Percentiles rank a stretch among this genome's conserved stretches.
Evolutionary conservation across 371 early-diverging fungal species (phyloP).

Genomic region (Mortierella sp.): DNA sequence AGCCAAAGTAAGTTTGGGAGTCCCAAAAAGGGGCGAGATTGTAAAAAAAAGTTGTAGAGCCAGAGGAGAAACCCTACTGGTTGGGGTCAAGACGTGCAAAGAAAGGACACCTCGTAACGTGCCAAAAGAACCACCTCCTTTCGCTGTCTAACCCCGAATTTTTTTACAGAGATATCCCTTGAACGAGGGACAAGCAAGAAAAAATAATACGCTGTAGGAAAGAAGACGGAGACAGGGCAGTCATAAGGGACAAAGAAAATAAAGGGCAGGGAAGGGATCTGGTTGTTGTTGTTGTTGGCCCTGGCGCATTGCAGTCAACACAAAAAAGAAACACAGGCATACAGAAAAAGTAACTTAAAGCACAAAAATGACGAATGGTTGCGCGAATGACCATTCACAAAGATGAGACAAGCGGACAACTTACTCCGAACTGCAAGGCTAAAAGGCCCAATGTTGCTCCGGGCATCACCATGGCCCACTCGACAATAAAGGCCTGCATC

Average conservation of each 20-base stretch:
- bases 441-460: constrained; percentile 16
- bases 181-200: not conserved
- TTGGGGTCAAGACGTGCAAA: not conserved
- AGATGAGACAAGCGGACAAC: not conserved
- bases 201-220: not conserved
- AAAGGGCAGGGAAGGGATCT: not conserved
- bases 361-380: not conserved
- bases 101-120: not conserved
- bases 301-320: not conserved
- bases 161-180: not conserved
- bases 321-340: not conserved
- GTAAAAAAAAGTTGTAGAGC: too few relatives aligned
- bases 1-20: too few relatives aligned
- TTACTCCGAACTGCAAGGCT: constrained; percentile 40
- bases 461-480: constrained; percentile 30
- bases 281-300: not conserved
- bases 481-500: constrained; percentile 31
- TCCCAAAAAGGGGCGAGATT: not conserved
- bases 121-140: constrained; percentile 6
- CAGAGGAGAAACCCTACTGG: not conserved
- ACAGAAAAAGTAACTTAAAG: not conserved
- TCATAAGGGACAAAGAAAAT: not conserved
- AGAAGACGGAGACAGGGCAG: constrained; percentile 13
- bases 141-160: not conserved
- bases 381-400: not conserved